Conservation (phyloP, 2,329 filamentous ascomycete genomes). For the Cercospora janseana region DNA sequence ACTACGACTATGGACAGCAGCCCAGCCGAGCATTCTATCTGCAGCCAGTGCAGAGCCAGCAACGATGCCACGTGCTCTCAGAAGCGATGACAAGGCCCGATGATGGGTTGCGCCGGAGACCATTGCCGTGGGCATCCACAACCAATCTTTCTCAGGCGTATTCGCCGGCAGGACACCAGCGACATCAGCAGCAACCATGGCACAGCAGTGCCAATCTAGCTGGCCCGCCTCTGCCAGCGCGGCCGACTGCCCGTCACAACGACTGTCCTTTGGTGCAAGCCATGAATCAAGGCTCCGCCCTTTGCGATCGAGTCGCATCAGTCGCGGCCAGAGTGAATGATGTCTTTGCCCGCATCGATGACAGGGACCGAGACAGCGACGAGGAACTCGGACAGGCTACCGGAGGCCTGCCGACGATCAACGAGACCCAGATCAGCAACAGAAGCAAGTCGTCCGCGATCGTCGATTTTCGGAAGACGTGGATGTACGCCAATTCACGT, state of each 20-base stretch:
- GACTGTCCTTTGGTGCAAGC: conserved; percentile 25
- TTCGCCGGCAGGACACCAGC: conserved; percentile 1
- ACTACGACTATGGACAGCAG: conserved; percentile 14
- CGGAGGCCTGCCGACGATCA: conserved; percentile 7
- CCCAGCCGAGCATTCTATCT: conserved; percentile 14
- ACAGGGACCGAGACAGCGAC: conserved; percentile 52
- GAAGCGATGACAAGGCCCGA: conserved; percentile 7
- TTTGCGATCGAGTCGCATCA: conserved; percentile 60
- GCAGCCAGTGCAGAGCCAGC: conserved; percentile 19
- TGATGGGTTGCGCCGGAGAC: conserved; percentile 18
- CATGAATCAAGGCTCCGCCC: conserved; percentile 42
- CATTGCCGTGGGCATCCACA: conserved; percentile 19
- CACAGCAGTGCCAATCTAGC: conserved; percentile 21
- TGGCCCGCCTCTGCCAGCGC: conserved; percentile 6
- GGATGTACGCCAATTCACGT: conserved; percentile 73
- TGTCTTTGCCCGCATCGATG: conserved; percentile 70
- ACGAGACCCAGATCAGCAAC: not conserved
- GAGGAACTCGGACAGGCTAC: conserved; percentile 52
- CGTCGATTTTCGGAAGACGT: conserved; percentile 59
- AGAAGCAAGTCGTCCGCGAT: conserved; percentile 11
- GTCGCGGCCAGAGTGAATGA: conserved; percentile 63
- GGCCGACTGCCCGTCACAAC: conserved; percentile 8
- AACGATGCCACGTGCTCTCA: conserved; percentile 12
- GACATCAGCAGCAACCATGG: conserved; percentile 16
- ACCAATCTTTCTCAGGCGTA: conserved; percentile 14